Percentiles rank a stretch among this genome's conserved stretches.
Evolutionary conservation across 768 basidiomycete species (phyloP).

Genomic region (Leccinum incarnatum): DNA sequence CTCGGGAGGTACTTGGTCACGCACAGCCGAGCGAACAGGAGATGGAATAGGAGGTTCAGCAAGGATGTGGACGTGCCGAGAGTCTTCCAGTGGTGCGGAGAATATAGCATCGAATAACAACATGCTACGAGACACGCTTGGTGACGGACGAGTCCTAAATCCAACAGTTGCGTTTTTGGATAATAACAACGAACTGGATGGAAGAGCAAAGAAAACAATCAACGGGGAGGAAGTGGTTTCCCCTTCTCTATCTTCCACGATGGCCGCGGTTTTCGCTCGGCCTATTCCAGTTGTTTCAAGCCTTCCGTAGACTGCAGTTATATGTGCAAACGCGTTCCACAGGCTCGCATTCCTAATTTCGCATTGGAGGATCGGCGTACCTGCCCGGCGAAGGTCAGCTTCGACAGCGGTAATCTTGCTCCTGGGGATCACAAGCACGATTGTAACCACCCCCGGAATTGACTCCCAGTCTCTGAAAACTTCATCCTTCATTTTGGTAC

Average conservation of each 20-base stretch:
- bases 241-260: constrained; percentile 19
- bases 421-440: constrained; percentile 35
- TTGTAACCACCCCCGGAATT: constrained; percentile 31
- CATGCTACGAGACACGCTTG: not conserved
- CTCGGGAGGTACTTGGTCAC: constrained; percentile 1
- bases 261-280: constrained; percentile 16
- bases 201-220: constrained; percentile 24
- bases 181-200: constrained; percentile 18
- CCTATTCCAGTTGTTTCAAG: constrained; percentile 16
- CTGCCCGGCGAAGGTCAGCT: constrained; percentile 18
- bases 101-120: constrained; percentile 21
- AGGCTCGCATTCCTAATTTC: constrained; percentile 15
- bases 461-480: constrained; percentile 31
- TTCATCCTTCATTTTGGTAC: not conserved
- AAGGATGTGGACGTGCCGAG: constrained; percentile 25
- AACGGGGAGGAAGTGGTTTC: constrained; percentile 18
- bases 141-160: constrained; percentile 22
- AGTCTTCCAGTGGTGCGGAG: constrained; percentile 14
- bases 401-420: constrained; percentile 22
- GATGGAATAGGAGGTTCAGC: constrained; percentile 16
- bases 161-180: constrained; percentile 14
- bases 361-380: constrained; percentile 27
- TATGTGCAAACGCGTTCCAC: constrained; percentile 20
- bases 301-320: constrained; percentile 23
- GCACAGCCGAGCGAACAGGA: constrained; percentile 1